Percentiles rank a stretch among this genome's conserved stretches.
Evolutionary conservation across 1,284 basidiomycete genomes (phyloP).

Genomic region (Papiliotrema fonsecae): DNA sequence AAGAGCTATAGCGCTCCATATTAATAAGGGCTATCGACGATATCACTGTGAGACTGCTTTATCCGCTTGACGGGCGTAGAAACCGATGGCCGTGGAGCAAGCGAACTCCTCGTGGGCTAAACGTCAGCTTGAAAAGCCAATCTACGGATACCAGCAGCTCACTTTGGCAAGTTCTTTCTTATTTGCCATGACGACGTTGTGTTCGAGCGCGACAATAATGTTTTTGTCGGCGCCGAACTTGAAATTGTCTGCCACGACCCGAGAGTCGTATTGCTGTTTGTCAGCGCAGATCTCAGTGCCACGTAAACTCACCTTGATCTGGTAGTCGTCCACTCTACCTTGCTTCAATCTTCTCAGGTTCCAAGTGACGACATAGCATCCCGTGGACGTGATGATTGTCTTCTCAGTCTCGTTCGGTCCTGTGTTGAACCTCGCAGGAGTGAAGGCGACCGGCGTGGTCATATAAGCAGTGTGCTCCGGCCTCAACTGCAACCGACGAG

Average conservation of each 20-base stretch:
- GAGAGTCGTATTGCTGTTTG: constrained; percentile 69
- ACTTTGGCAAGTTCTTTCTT: constrained; percentile 79
- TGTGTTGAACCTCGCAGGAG: constrained; percentile 93
- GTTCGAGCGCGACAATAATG: constrained; percentile 91
- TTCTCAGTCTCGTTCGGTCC: constrained; percentile 83
- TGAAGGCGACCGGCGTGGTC: constrained; percentile 81
- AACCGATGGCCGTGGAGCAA: constrained; percentile 12
- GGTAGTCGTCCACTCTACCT: constrained; percentile 83
- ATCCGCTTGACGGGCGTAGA: constrained; percentile 32
- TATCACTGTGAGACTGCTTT: constrained; percentile 31
- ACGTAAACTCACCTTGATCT: constrained; percentile 68
- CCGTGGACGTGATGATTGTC: constrained; percentile 92
- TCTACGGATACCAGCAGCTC: constrained; percentile 1
- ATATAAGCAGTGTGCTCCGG: constrained; percentile 94
- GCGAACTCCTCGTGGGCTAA: constrained; percentile 30
- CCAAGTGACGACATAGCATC: constrained; percentile 92
- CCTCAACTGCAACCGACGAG: constrained; percentile 79
- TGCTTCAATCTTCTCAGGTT: constrained; percentile 94
- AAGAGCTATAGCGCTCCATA: too few relatives aligned
- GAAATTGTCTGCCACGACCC: constrained; percentile 94
- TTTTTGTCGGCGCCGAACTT: constrained; percentile 92
- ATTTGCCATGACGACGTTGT: constrained; percentile 89
- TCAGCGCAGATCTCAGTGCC: constrained; percentile 3
- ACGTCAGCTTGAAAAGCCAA: neutral
- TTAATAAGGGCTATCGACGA: constrained; percentile 43